phyloP scores from a whole-genome alignment of 2,329 filamentous ascomycete genomes.

The Paecilomyces formosus region DNA sequence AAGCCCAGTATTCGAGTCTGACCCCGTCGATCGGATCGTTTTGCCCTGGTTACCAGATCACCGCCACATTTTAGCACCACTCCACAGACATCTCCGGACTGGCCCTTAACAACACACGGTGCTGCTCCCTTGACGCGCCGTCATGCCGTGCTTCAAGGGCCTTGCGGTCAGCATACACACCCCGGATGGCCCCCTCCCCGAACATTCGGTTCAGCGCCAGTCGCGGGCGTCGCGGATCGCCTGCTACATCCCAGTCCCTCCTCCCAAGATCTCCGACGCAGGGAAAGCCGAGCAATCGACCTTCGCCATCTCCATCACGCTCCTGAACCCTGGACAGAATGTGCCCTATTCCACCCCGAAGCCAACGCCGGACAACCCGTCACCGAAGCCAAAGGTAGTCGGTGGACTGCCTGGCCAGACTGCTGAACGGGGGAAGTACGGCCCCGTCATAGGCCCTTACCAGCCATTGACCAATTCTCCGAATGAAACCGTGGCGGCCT shows the following conservation, averaged over 20 bases:
- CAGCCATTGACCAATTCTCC: constrained; percentile 85
- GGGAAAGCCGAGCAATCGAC: constrained; percentile 85
- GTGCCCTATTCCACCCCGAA: constrained; percentile 92
- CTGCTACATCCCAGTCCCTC: constrained; percentile 92
- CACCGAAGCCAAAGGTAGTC: constrained; percentile 75
- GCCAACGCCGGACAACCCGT: constrained; percentile 64
- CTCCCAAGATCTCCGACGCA: constrained; percentile 66
- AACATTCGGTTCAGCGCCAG: constrained; percentile 93
- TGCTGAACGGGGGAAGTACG: constrained; percentile 45
- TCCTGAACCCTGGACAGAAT: constrained; percentile 78
- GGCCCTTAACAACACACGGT: neutral
- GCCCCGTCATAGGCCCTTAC: constrained; percentile 67
- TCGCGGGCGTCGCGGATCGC: constrained; percentile 87
- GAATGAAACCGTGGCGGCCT: constrained; percentile 95
- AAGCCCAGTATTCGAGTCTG: neutral
- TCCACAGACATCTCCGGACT: neutral
- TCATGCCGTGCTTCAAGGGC: constrained; percentile 96
- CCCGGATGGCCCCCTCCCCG: constrained; percentile 69
- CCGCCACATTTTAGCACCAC: neutral
- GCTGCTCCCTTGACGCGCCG: constrained; percentile 6
- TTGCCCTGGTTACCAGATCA: neutral
- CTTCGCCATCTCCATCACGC: constrained; percentile 96
- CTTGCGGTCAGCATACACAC: constrained; percentile 96
- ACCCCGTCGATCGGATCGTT: neutral
- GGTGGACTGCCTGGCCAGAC: constrained; percentile 57